Conservation (phyloP, 2,329 filamentous ascomycete species). For the Aspergillus novofumigatus region DNA sequence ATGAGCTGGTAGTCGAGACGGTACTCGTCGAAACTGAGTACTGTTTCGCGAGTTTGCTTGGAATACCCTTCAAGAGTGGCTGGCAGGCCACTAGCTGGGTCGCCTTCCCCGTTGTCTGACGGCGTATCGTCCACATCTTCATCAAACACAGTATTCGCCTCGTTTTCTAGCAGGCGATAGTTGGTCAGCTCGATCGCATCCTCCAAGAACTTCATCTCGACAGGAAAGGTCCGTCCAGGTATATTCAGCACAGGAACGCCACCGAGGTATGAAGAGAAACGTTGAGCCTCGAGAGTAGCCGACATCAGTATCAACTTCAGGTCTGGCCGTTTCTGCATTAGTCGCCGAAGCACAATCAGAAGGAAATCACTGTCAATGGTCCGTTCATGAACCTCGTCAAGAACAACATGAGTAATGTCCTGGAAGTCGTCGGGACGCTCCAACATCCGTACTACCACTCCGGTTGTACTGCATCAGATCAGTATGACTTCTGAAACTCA, state of each 20-base stretch:
- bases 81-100: constrained; percentile 54
- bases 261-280: constrained; percentile 83
- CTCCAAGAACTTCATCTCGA: constrained; percentile 81
- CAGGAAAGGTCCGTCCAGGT: constrained; percentile 89
- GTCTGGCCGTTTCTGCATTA: constrained; percentile 71
- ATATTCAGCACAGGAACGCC: constrained; percentile 84
- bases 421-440: constrained; percentile 80
- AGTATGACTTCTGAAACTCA: constrained; percentile 3
- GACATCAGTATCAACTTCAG: constrained; percentile 96
- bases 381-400: constrained; percentile 97
- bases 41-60: constrained; percentile 65
- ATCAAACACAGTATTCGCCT: constrained; percentile 31
- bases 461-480: constrained; percentile 47
- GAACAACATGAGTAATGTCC: constrained; percentile 87
- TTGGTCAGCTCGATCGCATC: constrained; percentile 87
- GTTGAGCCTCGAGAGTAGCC: constrained; percentile 87
- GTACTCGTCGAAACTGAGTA: constrained; percentile 82
- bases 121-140: constrained; percentile 47
- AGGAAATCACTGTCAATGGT: constrained; percentile 97
- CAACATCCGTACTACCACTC: constrained; percentile 97
- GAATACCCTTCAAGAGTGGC: constrained; percentile 71
- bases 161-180: constrained; percentile 64
- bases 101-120: constrained; percentile 46
- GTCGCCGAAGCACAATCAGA: constrained; percentile 80
- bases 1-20: constrained; percentile 86